Percentiles rank a stretch among this genome's conserved stretches.
Evolutionary conservation across 371 early-diverging fungal species (phyloP).

Genomic region (Encephalitozoon cuniculi): DNA sequence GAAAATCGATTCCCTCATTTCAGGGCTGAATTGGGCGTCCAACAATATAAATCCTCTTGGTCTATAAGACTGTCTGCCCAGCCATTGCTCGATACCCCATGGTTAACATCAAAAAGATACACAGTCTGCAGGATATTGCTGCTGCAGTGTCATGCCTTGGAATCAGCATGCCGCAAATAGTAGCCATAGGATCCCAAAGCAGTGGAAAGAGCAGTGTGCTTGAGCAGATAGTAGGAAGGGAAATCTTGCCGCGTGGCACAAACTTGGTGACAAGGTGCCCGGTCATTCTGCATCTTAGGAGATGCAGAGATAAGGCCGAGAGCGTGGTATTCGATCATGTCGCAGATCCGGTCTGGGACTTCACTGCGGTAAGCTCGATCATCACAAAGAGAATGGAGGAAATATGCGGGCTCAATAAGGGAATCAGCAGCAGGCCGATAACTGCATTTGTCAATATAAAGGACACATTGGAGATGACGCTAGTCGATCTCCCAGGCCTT

Average conservation of each 20-base stretch:
- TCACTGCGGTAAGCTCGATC: conserved; percentile 67
- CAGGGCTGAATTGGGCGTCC: background rate
- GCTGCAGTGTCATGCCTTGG: background rate
- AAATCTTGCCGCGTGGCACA: conserved; percentile 85
- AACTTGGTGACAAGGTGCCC: conserved; percentile 97
- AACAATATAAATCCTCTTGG: background rate
- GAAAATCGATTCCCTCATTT: conserved; percentile 55
- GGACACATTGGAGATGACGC: conserved; percentile 81
- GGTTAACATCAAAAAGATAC: background rate
- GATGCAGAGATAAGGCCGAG: conserved; percentile 68
- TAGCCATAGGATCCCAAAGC: conserved; percentile 90
- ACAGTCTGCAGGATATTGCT: background rate
- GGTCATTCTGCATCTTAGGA: conserved; percentile 82
- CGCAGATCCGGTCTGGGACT: conserved; percentile 59
- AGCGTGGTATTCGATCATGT: background rate
- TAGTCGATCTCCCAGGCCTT: conserved; percentile 89
- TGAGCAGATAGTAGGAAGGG: conserved; percentile 92
- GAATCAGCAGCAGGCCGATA: conserved; percentile 68
- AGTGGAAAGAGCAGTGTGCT: conserved; percentile 93
- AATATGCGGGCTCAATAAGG: conserved; percentile 72
- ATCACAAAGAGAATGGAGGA: conserved; percentile 70
- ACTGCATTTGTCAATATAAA: conserved; percentile 80
- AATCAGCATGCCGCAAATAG: conserved; percentile 71
- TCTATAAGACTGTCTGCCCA: background rate
- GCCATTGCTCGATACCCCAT: background rate